Evolutionary conservation across 805 yeast genomes (phyloP), one percentile per base, ranked within the genome.

Genomic region (Candida ficus): DNA sequence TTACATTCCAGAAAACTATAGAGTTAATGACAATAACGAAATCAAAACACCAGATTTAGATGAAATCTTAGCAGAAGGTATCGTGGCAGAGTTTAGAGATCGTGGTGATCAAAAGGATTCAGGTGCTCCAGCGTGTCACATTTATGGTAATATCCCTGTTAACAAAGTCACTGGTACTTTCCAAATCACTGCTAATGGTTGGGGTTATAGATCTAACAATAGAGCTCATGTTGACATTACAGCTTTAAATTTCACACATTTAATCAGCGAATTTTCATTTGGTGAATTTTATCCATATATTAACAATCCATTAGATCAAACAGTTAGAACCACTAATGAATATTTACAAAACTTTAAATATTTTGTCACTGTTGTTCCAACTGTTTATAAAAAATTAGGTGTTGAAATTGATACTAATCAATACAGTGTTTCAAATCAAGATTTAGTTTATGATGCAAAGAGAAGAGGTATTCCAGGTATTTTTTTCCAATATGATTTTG

Each of bases 231-330:
- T 72, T 10, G 76, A 75, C 1, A 26, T 54, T 7, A 76, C 76
- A 29, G 63, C 71, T 18, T 63, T 86, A 43, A 85, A 91, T 56
- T 83, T 91, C 57, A 75, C 95, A 1, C 99, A 93, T 62, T 77
- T 78, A 5, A 81, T 93, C 44, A 76, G 76, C 44, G 98, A 91
- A 60, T 76, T 89, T 47, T 88, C 97, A 10, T 91, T 81, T 63
- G 99, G 99, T 12, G 86, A 78, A 28, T 89, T 83, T 61, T 89
- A 78, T 56, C 97, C 99, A 4, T 83, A 75, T 51, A 70, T 90
- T 47, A 73, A 82, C 50, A 91, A 91, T 56, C 95, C 96, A n/a
- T 70, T 93, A 47, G 98, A 93, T 60, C 70, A 70, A 35, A 81
- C 91, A 0, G 83, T 78, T 1, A 76, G 80, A 49, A 58, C 62